Conservation (phyloP, 441 rosid species). For the Aquilaria agallochum region DNA sequence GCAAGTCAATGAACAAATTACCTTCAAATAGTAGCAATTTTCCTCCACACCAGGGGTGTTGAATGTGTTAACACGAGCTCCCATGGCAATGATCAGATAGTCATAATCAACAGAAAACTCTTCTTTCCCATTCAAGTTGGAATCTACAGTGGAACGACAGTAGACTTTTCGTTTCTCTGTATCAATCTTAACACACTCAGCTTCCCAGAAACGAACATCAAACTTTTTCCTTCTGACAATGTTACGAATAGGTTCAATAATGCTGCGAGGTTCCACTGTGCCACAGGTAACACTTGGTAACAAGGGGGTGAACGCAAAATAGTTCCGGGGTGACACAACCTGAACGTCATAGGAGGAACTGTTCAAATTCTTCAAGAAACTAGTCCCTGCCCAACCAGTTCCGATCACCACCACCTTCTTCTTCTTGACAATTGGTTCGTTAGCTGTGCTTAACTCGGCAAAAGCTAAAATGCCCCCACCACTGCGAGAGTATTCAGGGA, state of each 20-base stretch:
- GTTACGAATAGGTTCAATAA: conserved; percentile 89
- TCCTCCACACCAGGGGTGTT: conserved; percentile 94
- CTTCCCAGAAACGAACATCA: conserved; percentile 65
- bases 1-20: conserved; percentile 20
- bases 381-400: conserved; percentile 97
- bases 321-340: conserved; percentile 91
- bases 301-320: conserved; percentile 95
- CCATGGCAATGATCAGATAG: conserved; percentile 90
- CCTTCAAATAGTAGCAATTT: conserved; percentile 93
- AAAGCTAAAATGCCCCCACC: conserved; percentile 81
- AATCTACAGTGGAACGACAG: conserved; percentile 57
- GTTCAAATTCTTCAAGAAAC: conserved; percentile 75
- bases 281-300: conserved; percentile 95
- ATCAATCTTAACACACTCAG: conserved; percentile 92
- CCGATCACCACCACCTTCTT: conserved; percentile 94
- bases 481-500: conserved; percentile 25
- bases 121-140: conserved; percentile 43
- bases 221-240: conserved; percentile 74
- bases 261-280: conserved; percentile 83
- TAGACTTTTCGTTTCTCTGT: conserved; percentile 64
- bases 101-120: conserved; percentile 85
- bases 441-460: conserved; percentile 53
- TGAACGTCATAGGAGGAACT: conserved; percentile 71
- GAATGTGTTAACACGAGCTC: conserved; percentile 94
- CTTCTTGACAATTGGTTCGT: conserved; percentile 42